Base-by-base conservation (phyloP, 2,329 filamentous ascomycete species). In the Beauveria sp. region DNA sequence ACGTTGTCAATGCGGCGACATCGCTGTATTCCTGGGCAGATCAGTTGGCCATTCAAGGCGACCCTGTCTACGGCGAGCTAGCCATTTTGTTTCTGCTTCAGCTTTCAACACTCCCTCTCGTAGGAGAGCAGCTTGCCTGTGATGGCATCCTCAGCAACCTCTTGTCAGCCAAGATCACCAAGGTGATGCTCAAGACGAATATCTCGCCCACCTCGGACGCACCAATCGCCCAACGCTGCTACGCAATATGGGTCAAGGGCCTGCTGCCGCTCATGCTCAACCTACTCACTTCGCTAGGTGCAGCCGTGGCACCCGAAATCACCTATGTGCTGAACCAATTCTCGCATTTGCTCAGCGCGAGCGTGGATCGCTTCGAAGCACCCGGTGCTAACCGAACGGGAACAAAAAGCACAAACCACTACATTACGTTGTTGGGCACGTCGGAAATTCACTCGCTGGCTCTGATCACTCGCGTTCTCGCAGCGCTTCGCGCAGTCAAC, bases 1-100 rank as follows among this genome's bases (percentile, higher is more conserved):
- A 89, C 65, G 87, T 88, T 1, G 82, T 91, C 51, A 89, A 93
- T 68, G 89, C 92, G 63, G 93, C 92, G 0, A 87, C 88, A 6
- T 91, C 90, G 40, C 81, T 99, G 5, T 98, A 93, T 74, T 96
- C 92, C 0, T 99, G 95, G 95, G 86, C 93, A 4, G 92, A 98
- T 72, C 86, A 88, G 66, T 81, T 98, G 26, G 84, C 88, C 0
- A 82, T 88, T 42, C 83, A 88, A 61, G 86, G 87, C 30, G 93
- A 98, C 70, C 93, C 95, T 0, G 80, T 98, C 34, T 98, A 97
- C 72, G 95, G 93, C 65, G 93, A 97, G 71, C 83, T 97, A n/a
- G 90, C 90, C 68, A 82, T 96, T 46, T 81, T 93, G 28, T 96
- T 98, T 74, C 81, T 99, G 16, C 85, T 96, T 24, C 90, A 96